A percentile compares a stretch with the other conserved stretches of the same genome.
Evolutionary conservation across 129 eudicot species (phyloP).

Genomic region (Flaveria ramosissima): DNA sequence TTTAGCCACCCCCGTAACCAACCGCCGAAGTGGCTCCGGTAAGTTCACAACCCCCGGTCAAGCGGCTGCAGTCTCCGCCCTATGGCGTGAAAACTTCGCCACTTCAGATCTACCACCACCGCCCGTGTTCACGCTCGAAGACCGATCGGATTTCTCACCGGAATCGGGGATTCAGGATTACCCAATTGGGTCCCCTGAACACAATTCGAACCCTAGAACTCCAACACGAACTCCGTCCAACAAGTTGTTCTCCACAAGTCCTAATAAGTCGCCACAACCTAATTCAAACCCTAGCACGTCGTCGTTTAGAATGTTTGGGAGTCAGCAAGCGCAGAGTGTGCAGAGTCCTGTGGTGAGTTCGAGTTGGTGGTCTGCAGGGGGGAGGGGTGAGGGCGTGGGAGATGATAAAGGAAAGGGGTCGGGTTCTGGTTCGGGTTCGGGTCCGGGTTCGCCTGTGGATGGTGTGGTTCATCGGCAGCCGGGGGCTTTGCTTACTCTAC

Average conservation of each 20-base stretch:
- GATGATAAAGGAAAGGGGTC: conserved; percentile 76
- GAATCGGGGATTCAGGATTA: conserved; percentile 77
- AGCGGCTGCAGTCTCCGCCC: conserved; percentile 95
- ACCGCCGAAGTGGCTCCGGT: conserved; percentile 55
- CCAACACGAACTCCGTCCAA: conserved; percentile 57
- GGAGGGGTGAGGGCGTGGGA: conserved; percentile 47
- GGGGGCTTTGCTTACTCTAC: conserved; percentile 69
- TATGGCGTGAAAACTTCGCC: conserved; percentile 95
- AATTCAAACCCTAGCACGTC: conserved; percentile 34
- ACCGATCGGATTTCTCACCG: conserved; percentile 83
- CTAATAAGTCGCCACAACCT: conserved; percentile 15
- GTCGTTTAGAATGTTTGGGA: conserved; percentile 14
- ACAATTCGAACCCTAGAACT: conserved; percentile 62
- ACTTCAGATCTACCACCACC: conserved; percentile 95
- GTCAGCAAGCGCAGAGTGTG: conserved; percentile 49
- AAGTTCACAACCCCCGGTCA: conserved; percentile 88
- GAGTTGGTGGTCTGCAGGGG: conserved; percentile 85
- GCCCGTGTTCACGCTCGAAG: conserved; percentile 82
- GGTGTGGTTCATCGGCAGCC: conserved; percentile 75
- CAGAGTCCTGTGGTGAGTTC: conserved; percentile 54
- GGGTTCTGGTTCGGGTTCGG: conserved; percentile 35
- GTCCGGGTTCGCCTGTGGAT: conserved; percentile 81
- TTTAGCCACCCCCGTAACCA: conserved; percentile 76
- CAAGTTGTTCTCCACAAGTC: conserved; percentile 21
- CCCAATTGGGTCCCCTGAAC: conserved; percentile 63